Base-by-base conservation (phyloP, 2,329 filamentous ascomycete species). In the Trichoderma gracile region DNA sequence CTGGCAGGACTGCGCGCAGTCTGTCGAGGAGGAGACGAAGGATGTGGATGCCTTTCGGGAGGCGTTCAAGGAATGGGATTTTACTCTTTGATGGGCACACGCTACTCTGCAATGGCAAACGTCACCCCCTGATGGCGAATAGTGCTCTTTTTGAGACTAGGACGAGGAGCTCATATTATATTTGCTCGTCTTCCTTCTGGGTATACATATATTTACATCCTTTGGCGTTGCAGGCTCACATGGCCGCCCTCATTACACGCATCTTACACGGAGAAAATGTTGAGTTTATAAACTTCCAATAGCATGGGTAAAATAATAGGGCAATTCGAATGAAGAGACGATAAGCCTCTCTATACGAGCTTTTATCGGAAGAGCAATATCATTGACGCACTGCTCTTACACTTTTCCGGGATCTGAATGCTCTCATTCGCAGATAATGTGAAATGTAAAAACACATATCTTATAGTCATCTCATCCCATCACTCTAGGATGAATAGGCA, bases 1-100 rank as follows among this genome's bases (percentile, higher is more conserved):
- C 69, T 99, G 95, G 95, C 88, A 88, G 75, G 90, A 96, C 70
- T 94, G 92, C 69, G 84, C 82, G 38, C 93, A 98, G 78, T 85
- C 85, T 0, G 81, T 88, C 64, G 86, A 86, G 12, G 92, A 97
- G 69, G 95, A 98, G 79, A 87, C 84, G 62, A 81, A 82, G 50
- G 93, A 98, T 74, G 91, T 89, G 2, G 85, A 87, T 61, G 85
- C 84, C 10, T 96, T 98, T 77, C 93, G 94, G 71, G 82, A 84
- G 69, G 89, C 89, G 1, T 99, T 96, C 73, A 88, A 91, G 77
- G 81, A 86, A 38, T 97, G 91, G 84, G 94, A 99, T 76, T 97
- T 97, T 75, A 90, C 91, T 15, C 66, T 80, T 53, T 57, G 71
- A 56, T 70, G 30, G 25, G 30, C 30, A 12, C 30, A 33, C 30